Percentiles rank a stretch among this genome's conserved stretches.
phyloP scores from a whole-genome alignment of 2,329 filamentous ascomycete species.

The Colletotrichum liriopes region DNA sequence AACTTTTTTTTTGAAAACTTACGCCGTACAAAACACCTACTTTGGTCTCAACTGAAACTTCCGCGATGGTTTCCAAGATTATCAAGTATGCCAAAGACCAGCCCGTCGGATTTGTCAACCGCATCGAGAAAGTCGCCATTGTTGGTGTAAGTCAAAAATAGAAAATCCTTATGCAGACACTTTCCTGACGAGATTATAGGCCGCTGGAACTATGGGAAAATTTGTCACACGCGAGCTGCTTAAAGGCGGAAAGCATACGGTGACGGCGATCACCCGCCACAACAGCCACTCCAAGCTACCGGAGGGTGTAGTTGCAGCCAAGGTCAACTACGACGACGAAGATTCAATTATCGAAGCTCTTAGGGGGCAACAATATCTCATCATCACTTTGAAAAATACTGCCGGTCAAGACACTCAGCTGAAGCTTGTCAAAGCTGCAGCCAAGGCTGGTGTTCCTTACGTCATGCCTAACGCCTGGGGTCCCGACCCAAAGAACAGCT shows the following conservation, averaged over 20 bases:
- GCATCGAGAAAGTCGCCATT: conserved; percentile 61
- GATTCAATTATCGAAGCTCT: conserved; percentile 64
- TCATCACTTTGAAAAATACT: conserved; percentile 63
- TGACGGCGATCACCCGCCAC: conserved; percentile 68
- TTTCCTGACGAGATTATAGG: conserved; percentile 49
- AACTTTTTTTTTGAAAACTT: neutral
- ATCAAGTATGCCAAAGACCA: conserved; percentile 53
- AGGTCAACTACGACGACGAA: conserved; percentile 62
- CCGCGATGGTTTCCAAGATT: conserved; percentile 17
- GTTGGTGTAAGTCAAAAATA: conserved; percentile 59
- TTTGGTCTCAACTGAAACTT: neutral
- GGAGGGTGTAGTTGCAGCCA: conserved; percentile 56
- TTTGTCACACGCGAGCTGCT: conserved; percentile 61
- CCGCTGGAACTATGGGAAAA: conserved; percentile 59
- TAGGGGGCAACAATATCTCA: conserved; percentile 66
- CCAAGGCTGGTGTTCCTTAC: conserved; percentile 65
- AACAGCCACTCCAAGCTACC: conserved; percentile 61
- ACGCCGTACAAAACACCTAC: neutral
- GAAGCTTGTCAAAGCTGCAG: conserved; percentile 65
- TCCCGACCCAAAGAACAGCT: conserved; percentile 47
- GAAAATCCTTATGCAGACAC: neutral
- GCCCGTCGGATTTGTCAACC: conserved; percentile 57
- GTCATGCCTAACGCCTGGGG: conserved; percentile 66
- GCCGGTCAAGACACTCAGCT: conserved; percentile 60
- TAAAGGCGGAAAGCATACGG: conserved; percentile 63